A percentile compares a stretch with the other conserved stretches of the same genome.
These are phyloP conservation scores for Alternaria arborescens DNA, from an alignment of 2,329 filamentous ascomycete species.

Conservation along the genomic window DNA sequence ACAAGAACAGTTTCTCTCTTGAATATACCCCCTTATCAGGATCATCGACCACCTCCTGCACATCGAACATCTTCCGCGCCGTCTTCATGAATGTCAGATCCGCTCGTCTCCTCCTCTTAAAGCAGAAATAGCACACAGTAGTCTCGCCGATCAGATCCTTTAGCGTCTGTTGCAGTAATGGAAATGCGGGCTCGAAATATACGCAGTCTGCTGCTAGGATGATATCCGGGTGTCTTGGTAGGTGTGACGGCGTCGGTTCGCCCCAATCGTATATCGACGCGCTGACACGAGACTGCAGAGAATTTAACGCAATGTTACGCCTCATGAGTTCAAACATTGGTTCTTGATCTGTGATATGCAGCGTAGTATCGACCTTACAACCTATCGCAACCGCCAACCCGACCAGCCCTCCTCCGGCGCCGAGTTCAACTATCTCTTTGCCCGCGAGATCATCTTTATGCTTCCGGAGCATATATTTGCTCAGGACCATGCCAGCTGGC, in stretches of 20 bases:
- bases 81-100: conserved; percentile 63
- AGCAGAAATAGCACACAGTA: conserved; percentile 85
- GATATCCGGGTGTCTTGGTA: conserved; percentile 72
- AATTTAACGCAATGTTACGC: conserved; percentile 85
- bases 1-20: conserved; percentile 62
- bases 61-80: conserved; percentile 58
- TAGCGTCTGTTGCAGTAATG: conserved; percentile 81
- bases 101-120: conserved; percentile 87
- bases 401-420: conserved; percentile 89
- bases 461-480: conserved; percentile 83
- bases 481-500: conserved; percentile 90
- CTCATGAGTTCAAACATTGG: conserved; percentile 88
- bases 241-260: conserved; percentile 48
- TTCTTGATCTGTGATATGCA: conserved; percentile 86
- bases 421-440: conserved; percentile 87
- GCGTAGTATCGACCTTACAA: conserved; percentile 62
- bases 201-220: conserved; percentile 76
- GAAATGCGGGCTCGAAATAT: conserved; percentile 96
- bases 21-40: conserved; percentile 56
- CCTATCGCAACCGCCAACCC: conserved; percentile 69
- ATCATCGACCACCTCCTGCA: conserved; percentile 59
- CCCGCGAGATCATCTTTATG: conserved; percentile 69
- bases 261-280: conserved; percentile 84
- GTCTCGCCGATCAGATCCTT: conserved; percentile 72
- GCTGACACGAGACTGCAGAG: conserved; percentile 68